Conservation (phyloP, 2,329 filamentous ascomycete genomes). For the Trichoderma oligosporum region DNA sequence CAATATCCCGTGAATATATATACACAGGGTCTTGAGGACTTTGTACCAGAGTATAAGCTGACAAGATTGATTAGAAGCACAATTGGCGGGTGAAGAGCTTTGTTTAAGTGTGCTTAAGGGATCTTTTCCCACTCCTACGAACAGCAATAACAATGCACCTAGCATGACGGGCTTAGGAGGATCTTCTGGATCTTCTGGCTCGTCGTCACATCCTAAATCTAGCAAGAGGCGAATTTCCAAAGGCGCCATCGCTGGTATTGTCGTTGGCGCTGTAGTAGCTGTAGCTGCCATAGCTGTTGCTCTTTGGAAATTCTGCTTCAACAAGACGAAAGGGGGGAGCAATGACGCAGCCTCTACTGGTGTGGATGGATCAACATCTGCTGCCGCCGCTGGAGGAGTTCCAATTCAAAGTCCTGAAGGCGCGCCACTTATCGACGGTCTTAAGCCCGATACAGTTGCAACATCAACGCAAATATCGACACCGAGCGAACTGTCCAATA, state of each 20-base stretch:
- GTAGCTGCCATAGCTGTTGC: background rate
- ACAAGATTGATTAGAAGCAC: background rate
- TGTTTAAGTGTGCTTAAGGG: conserved; percentile 13
- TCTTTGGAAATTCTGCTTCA: background rate
- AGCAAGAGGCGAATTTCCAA: background rate
- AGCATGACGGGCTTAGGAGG: background rate
- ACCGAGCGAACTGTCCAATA: background rate
- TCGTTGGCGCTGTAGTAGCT: background rate
- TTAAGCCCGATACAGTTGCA: background rate
- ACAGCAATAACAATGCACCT: background rate
- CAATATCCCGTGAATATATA: no score
- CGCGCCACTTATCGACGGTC: background rate
- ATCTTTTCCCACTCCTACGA: background rate
- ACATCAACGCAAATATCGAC: background rate
- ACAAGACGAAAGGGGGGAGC: conserved; percentile 2
- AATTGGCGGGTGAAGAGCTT: conserved; percentile 3
- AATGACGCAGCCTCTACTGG: background rate
- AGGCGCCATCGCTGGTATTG: conserved; percentile 10
- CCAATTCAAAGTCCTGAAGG: background rate
- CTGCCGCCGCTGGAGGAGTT: background rate
- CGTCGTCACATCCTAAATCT: background rate
- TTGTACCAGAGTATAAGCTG: background rate
- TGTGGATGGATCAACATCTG: background rate
- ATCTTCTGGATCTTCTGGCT: background rate
- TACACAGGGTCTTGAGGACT: no score